Evolutionary conservation across 148 eudicot genomes (phyloP).

Genomic region (Rhododendron molle): DNA sequence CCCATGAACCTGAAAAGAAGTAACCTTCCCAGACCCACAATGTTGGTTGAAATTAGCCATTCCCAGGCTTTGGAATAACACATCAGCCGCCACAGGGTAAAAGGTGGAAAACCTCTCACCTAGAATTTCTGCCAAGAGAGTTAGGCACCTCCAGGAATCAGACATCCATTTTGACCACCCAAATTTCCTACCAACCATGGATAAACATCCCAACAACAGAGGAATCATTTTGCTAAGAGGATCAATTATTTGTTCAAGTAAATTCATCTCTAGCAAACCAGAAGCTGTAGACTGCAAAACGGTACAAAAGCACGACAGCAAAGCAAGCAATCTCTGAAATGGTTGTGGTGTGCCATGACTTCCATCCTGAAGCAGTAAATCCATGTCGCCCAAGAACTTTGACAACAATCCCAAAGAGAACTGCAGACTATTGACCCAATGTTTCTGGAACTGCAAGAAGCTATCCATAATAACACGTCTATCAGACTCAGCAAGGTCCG

Average conservation of each 20-base stretch:
- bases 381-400: slow-evolving; percentile 96
- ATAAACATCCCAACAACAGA: slow-evolving; percentile 58
- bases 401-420: slow-evolving; percentile 78
- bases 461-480: slow-evolving; percentile 68
- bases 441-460: slow-evolving; percentile 95
- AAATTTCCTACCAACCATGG: slow-evolving; percentile 75
- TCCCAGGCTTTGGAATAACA: slow-evolving; percentile 72
- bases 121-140: slow-evolving; percentile 93
- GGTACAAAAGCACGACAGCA: slow-evolving; percentile 83
- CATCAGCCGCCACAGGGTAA: slow-evolving; percentile 68
- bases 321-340: slow-evolving; percentile 70
- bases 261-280: slow-evolving; percentile 79
- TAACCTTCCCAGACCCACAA: slow-evolving; percentile 31
- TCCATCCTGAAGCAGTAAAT: slow-evolving; percentile 79
- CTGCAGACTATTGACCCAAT: slow-evolving; percentile 82
- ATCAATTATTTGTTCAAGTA: slow-evolving; percentile 71
- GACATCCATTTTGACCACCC: slow-evolving; percentile 90
- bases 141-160: slow-evolving; percentile 95
- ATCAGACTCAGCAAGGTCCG: slow-evolving; percentile 77
- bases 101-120: slow-evolving; percentile 68
- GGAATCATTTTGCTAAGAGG: slow-evolving; percentile 83
- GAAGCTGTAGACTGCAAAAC: slow-evolving; percentile 90
- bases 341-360: slow-evolving; percentile 80
- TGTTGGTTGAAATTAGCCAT: slow-evolving; percentile 23
- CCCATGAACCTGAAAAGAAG: slow-evolving; percentile 86